These are phyloP conservation scores for Ilyonectria sp. DNA, from an alignment of 2,329 filamentous ascomycete genomes.

Conservation along the genomic window DNA sequence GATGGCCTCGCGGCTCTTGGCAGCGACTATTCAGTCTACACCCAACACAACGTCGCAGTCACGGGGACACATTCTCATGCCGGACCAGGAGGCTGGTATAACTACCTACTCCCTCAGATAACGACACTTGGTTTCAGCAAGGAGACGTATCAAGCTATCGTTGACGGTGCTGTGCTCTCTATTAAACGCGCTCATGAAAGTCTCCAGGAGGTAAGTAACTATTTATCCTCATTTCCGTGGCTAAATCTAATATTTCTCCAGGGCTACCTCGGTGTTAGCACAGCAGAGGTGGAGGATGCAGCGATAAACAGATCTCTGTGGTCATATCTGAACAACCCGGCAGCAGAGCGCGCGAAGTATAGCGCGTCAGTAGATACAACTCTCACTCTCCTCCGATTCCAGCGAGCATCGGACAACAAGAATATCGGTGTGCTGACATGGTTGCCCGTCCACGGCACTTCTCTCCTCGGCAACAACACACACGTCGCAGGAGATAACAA, in stretches of 20 bases:
- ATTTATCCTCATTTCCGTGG: neutral
- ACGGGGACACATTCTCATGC: constrained; percentile 95
- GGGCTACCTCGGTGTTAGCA: constrained; percentile 80
- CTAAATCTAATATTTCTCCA: constrained; percentile 37
- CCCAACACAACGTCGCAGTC: constrained; percentile 85
- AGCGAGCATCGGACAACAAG: constrained; percentile 80
- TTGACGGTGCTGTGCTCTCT: constrained; percentile 86
- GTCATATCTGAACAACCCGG: constrained; percentile 89
- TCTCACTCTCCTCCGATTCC: constrained; percentile 85
- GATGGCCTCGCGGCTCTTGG: constrained; percentile 80
- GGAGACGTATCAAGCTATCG: constrained; percentile 90
- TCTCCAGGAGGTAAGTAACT: constrained; percentile 59
- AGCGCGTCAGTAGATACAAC: constrained; percentile 66
- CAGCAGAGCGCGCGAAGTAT: constrained; percentile 81
- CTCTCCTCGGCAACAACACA: constrained; percentile 92
- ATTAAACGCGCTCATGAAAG: constrained; percentile 82
- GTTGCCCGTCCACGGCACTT: constrained; percentile 94
- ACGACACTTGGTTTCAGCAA: constrained; percentile 89
- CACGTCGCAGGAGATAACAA: constrained; percentile 96
- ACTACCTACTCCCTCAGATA: constrained; percentile 93
- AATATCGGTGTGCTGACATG: constrained; percentile 88
- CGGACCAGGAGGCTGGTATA: constrained; percentile 92
- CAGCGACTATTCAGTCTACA: constrained; percentile 80
- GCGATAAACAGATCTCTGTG: constrained; percentile 93
- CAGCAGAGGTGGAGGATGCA: constrained; percentile 78